Base-by-base conservation (phyloP, 2,329 filamentous ascomycete genomes). In the Sphaerulina musiva region DNA sequence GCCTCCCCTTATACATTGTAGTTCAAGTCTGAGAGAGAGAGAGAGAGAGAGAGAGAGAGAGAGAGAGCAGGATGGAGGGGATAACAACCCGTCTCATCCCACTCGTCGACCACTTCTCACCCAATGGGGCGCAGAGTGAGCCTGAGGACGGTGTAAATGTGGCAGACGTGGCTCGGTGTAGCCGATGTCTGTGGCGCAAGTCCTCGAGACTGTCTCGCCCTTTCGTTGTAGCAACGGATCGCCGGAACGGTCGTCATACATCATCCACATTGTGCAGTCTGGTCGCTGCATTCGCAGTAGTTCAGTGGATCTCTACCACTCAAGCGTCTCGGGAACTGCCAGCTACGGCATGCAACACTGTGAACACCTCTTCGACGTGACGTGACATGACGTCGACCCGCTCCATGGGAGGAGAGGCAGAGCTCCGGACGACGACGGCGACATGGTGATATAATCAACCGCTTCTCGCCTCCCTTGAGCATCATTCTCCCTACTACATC, bases 331-430 rank as follows among this genome's bases (percentile, higher is more conserved):
- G 48, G 48, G 39, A 45, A 31, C 48, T 45, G 40, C 36, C 40
- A 51, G 31, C 17, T 38, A 4, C 48, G 29, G 14, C 14, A 17
- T 17, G n/a, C 23, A 10, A 26, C 42, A 39, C n/a, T 45, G 8
- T 26, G 29, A 44, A 44, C 32, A 17, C 32, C 48, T 26, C 8
- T 39, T 31, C 34, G 5, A 36, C 34, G 34, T 51, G 48, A 51
- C 48, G 48, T 51, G 31, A 51, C 48, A 51, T 51, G 48, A 51
- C 48, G 48, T 51, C 48, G 48, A 17, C 44, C 32, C 48, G 42
- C 42, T 9, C 10, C 11, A 10, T 46, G 48, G 39, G 41, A 45
- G 31, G 48, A 51, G 29, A 39, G 46, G 26, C 26, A 26, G 26
- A 26, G 26, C 26, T 26, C 26, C 6, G 26, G 26, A 26, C 26